Base-by-base conservation (phyloP, 2,329 filamentous ascomycete genomes). In the Knufia fluminis region DNA sequence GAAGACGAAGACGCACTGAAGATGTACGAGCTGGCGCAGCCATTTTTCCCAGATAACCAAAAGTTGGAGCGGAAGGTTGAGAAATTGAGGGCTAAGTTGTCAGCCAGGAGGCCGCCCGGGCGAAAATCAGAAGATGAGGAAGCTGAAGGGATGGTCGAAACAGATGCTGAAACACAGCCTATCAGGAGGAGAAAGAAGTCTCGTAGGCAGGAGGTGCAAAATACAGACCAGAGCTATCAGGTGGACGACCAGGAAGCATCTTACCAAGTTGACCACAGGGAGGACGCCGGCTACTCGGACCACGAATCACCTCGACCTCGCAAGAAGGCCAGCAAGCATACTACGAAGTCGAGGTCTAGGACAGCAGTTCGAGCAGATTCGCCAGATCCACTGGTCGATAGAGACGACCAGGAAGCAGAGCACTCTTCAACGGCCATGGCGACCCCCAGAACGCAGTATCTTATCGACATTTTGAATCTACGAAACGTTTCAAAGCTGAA, bases 21-120 rank as follows among this genome's bases (percentile, higher is more conserved):
- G 58, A 91, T 92, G 80, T 96, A 94, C 62, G 83, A 91, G 64
- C 72, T 86, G 55, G 91, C 91, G 0, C 69, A 88, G 46, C 85
- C 86, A 0, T 92, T 80, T 66, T 97, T 97, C 59, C 90, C 90
- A 0, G 82, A 81, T 1, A 92, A 96, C 63, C 76, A 80, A 43
- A 95, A 91, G 68, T 72, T 83, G n/a, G 68, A 68, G 23, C 55
- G 64, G 26, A 82, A 81, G 64, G 80, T 83, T 57, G 65, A 67
- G 20, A 66, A 60, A 16, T 58, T 82, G 48, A 71, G 76, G 57
- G 72, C 77, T 35, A 73, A 72, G 31, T 66, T 79, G 35, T 65
- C 60, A 20, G 19, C n/a, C 16, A 59, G 50, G 48, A 50, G 23
- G 40, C 36, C 61, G 41, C 61, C 55, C 35, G 71, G 66, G 61